Evolutionary conservation across 2,329 filamentous ascomycete genomes (phyloP), one percentile per base, ranked within the genome.

Genomic region (Ceratocystis diversiconidia): DNA sequence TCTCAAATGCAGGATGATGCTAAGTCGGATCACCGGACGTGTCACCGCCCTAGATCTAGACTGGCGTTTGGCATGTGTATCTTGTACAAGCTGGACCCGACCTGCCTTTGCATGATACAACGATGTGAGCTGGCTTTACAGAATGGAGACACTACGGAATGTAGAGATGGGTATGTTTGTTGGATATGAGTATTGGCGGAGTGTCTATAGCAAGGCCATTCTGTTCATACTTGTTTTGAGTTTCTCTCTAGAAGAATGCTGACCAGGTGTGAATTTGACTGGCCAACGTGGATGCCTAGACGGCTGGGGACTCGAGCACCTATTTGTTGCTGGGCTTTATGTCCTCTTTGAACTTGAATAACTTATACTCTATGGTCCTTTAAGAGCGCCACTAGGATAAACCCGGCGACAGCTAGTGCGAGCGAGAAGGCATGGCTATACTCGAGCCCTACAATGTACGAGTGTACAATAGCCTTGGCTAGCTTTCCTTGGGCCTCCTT

Each of bases 341-440:
- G 48, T 52, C 7, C 32, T 36, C 8, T 36, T 36, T 12, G 32
- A 25, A 28, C 19, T 52, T 12, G 48, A 30, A 17, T n/a, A 50
- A 6, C 32, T 63, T 59, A 70, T 30, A 72, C 43, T 52, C 69
- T 67, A 57, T 71, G 68, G 66, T 74, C 71, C 44, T 69, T 70
- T 3, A 75, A 67, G 12, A 74, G 67, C 1, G 72, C 43, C 7
- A 72, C 69, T 5, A 71, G 62, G 3, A 69, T 46, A 36, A 74
- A 70, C 0, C 70, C 74, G 19, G 70, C 25, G 22, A 68, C 55
- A 0, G 73, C 72, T 32, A 70, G 72, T 0, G 70, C 30, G 6
- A 76, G 70, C 7, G 74, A 75, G 5, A 75, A 69, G 0, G 71
- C 69, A 50, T 76, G 74, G 52, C 71, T 74, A 67, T 71, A 75